Percentiles rank a stretch among this genome's conserved stretches.
These are phyloP conservation scores for Gracilaria vermiculophylla DNA, from an alignment of 23 red algal species.

Conservation along the genomic window DNA sequence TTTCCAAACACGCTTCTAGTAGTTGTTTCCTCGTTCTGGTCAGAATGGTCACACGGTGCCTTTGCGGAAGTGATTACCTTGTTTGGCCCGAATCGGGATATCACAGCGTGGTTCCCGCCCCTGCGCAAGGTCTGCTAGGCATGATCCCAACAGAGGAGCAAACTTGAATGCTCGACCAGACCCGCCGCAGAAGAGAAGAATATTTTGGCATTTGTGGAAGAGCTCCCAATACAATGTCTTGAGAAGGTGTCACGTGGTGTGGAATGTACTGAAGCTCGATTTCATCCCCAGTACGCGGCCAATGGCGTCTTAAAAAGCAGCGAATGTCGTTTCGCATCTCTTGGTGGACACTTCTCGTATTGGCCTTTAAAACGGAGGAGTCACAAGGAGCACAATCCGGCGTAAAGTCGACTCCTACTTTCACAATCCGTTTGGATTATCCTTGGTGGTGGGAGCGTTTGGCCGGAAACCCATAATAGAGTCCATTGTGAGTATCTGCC, in stretches of 20 bases:
- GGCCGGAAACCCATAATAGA: slow-evolving; percentile 11
- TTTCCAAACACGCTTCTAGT: no score
- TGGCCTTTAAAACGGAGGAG: background rate
- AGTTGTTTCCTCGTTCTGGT: no score
- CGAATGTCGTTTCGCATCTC: background rate
- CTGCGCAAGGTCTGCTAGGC: background rate
- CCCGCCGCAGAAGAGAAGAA: background rate
- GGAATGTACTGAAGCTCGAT: background rate
- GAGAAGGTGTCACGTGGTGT: background rate
- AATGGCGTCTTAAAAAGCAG: background rate
- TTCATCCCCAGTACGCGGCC: background rate
- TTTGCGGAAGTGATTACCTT: no score
- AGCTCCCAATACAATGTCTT: background rate
- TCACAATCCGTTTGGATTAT: background rate
- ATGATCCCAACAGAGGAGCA: slow-evolving; percentile 1
- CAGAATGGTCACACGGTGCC: no score
- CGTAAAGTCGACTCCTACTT: background rate
- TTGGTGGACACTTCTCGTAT: background rate
- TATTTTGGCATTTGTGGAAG: background rate
- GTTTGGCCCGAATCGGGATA: background rate
- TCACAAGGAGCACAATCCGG: background rate
- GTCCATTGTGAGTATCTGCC: background rate
- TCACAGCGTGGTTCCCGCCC: background rate
- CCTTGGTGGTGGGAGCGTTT: background rate
- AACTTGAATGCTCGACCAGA: slow-evolving; percentile 3